These are phyloP conservation scores for Symbiodinium natans DNA, from an alignment of 73 alveolate genomes.

Conservation along the genomic window DNA sequence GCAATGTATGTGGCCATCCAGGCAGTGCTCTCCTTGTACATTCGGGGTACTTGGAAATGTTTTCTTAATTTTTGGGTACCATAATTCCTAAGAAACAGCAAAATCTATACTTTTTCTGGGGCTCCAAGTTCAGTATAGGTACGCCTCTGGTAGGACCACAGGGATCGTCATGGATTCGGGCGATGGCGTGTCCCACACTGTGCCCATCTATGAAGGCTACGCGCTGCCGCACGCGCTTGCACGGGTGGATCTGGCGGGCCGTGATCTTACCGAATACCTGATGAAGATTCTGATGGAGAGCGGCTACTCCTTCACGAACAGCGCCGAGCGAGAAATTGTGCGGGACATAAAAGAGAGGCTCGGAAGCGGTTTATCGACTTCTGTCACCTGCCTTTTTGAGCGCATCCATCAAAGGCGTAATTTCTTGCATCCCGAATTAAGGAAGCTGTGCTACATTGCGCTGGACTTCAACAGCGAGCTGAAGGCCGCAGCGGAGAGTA, in stretches of 20 bases:
- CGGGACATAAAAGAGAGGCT: slow-evolving; percentile 94
- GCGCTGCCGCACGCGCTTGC: slow-evolving; percentile 97
- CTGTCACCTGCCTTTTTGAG: too few relatives aligned
- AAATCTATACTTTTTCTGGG: too few relatives aligned
- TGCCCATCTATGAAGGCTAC: slow-evolving; percentile 99
- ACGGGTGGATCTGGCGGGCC: slow-evolving; percentile 98
- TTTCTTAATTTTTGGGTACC: too few relatives aligned
- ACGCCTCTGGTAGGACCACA: slow-evolving; percentile 98
- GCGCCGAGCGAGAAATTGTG: slow-evolving; percentile 95
- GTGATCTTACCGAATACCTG: slow-evolving; percentile 97
- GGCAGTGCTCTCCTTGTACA: slow-evolving; percentile 98
- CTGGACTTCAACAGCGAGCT: slow-evolving; percentile 90
- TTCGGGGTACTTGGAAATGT: too few relatives aligned
- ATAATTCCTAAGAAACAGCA: too few relatives aligned
- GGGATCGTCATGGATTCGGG: slow-evolving; percentile 99
- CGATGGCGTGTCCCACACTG: slow-evolving; percentile 98
- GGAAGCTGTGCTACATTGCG: slow-evolving; percentile 95
- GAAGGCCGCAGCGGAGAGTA: neutral
- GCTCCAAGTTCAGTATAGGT: too few relatives aligned
- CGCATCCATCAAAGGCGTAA: too few relatives aligned
- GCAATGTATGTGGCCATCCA: slow-evolving; percentile 98
- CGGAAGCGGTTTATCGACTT: too few relatives aligned
- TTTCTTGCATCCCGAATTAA: too few relatives aligned
- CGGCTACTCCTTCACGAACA: slow-evolving; percentile 87
- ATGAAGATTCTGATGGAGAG: slow-evolving; percentile 96